These are phyloP conservation scores for Alternaria arbusti DNA, from an alignment of 2,329 filamentous ascomycete genomes.

Conservation along the genomic window DNA sequence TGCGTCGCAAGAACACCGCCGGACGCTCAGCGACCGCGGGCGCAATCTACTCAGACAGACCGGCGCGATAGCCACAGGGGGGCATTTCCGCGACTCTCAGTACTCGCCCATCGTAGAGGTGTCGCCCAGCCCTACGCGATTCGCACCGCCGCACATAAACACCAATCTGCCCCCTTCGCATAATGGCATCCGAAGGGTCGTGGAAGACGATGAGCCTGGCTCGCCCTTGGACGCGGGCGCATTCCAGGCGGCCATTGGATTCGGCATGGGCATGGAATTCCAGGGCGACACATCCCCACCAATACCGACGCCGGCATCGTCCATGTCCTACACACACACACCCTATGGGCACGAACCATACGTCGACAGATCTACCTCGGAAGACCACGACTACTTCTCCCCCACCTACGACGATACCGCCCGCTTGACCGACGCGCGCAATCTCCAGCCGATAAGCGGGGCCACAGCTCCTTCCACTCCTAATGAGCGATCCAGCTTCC, in stretches of 20 bases:
- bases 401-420: constrained; percentile 63
- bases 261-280: constrained; percentile 56
- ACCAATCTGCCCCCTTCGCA: constrained; percentile 39
- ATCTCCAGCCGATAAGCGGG: constrained; percentile 64
- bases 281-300: constrained; percentile 48
- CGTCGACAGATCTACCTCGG: constrained; percentile 54
- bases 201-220: constrained; percentile 44
- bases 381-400: constrained; percentile 63
- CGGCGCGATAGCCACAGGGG: constrained; percentile 50
- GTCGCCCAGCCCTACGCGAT: constrained; percentile 57
- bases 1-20: constrained; percentile 44
- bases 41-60: constrained; percentile 55
- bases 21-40: constrained; percentile 58
- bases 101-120: constrained; percentile 62
- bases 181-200: constrained; percentile 37
- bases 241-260: constrained; percentile 57
- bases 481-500: constrained; percentile 53
- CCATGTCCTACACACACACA: constrained; percentile 56
- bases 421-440: constrained; percentile 63
- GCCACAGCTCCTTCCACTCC: constrained; percentile 50
- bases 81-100: constrained; percentile 48
- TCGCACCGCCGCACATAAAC: constrained; percentile 44
- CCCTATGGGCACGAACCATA: constrained; percentile 37
- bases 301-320: constrained; percentile 41
- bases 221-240: constrained; percentile 55